Conservation (phyloP, 2,329 filamentous ascomycete genomes). For the Tolypocladium tropicale region DNA sequence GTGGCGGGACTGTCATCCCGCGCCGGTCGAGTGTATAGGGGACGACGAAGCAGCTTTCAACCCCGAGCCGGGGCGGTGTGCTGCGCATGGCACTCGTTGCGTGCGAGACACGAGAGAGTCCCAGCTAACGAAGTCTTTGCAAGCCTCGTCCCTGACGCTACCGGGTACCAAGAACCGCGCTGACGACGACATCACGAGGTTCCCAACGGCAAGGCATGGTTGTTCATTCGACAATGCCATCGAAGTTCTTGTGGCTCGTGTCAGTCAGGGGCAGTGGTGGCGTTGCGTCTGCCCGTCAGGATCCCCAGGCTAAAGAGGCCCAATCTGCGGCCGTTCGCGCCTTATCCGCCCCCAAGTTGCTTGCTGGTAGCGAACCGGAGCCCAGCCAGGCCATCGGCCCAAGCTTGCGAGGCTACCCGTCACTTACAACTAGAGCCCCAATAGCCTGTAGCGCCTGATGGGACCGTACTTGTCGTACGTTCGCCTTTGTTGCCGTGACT, state of each 20-base stretch:
- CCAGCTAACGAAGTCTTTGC: neutral
- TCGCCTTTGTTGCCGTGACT: neutral
- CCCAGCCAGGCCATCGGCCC: neutral
- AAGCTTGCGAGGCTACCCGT: neutral
- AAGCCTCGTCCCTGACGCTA: no score
- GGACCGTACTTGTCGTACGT: neutral
- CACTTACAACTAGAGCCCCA: neutral
- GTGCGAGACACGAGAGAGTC: neutral
- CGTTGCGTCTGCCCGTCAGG: neutral
- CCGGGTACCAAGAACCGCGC: neutral
- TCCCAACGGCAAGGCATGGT: neutral
- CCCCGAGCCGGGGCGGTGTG: neutral
- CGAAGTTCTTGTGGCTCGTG: neutral
- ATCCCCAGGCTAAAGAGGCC: neutral
- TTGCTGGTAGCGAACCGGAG: neutral
- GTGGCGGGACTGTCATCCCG: neutral
- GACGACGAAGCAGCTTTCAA: neutral
- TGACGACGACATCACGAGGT: no score
- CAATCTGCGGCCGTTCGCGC: neutral
- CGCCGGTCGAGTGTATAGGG: neutral
- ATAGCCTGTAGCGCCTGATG: neutral
- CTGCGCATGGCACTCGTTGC: neutral
- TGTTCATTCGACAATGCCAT: neutral
- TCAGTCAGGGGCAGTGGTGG: neutral
- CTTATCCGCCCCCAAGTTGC: neutral